phyloP scores from a whole-genome alignment of 208 protist species.

The Trichomonas gallinae region DNA sequence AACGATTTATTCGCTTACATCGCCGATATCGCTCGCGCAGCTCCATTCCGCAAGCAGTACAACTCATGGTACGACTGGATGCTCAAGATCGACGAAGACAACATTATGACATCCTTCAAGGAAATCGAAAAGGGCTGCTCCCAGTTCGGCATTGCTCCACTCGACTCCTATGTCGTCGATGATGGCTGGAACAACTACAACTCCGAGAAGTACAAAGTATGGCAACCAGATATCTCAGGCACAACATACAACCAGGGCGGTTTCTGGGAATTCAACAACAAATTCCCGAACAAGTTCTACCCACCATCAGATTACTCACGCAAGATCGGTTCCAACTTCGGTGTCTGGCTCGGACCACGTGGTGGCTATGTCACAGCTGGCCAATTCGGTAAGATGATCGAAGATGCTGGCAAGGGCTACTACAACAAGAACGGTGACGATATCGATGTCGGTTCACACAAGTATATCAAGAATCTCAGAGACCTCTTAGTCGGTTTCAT shows the following conservation, averaged over 20 bases:
- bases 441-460: background rate
- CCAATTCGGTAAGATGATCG: background rate
- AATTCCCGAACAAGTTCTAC: background rate
- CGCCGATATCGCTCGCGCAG: background rate
- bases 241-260: background rate
- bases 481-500: background rate
- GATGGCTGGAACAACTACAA: constrained; percentile 19
- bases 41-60: background rate
- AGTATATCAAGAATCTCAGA: background rate
- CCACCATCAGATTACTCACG: background rate
- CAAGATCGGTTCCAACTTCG: background rate
- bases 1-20: background rate
- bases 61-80: constrained; percentile 8
- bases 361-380: background rate
- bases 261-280: background rate
- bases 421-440: background rate
- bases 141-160: background rate
- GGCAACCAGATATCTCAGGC: background rate
- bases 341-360: background rate
- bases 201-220: background rate
- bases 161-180: background rate
- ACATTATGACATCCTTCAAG: background rate
- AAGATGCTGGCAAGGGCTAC: background rate
- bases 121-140: background rate
- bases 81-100: background rate